Evolutionary conservation across 305 asterid species (phyloP).

Genomic region (Fraxinus angustifolia): DNA sequence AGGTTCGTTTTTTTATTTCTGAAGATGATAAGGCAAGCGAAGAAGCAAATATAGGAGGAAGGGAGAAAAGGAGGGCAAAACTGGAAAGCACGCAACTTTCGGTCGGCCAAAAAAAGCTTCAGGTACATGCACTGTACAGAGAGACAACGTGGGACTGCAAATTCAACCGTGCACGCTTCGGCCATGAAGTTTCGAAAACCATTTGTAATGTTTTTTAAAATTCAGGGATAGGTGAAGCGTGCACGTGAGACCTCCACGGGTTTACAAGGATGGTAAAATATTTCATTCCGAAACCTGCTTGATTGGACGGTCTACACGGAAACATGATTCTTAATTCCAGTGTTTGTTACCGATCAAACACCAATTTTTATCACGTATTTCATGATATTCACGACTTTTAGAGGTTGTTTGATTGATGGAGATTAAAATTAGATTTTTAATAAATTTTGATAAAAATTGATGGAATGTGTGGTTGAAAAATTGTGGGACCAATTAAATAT

Average conservation of each 20-base stretch:
- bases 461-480: too few species aligned
- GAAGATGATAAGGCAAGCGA: constrained; percentile 1
- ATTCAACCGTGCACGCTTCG: neutral
- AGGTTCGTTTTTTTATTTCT: neutral
- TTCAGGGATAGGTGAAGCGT: neutral
- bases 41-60: neutral
- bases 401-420: too few species aligned
- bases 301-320: too few species aligned
- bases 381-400: neutral
- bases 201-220: neutral
- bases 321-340: neutral
- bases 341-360: neutral
- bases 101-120: neutral
- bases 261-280: too few species aligned
- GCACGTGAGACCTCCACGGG: neutral
- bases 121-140: neutral
- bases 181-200: neutral
- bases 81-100: neutral
- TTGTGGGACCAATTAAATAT: too few species aligned
- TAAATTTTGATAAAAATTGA: too few species aligned
- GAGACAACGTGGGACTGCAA: neutral
- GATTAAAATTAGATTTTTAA: too few species aligned
- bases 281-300: too few species aligned
- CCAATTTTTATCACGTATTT: neutral
- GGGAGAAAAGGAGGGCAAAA: neutral